Percentiles rank a stretch among this genome's conserved stretches.
Evolutionary conservation across 2,329 filamentous ascomycete species (phyloP).

Genomic region (Fusarium pseudonygamai): DNA sequence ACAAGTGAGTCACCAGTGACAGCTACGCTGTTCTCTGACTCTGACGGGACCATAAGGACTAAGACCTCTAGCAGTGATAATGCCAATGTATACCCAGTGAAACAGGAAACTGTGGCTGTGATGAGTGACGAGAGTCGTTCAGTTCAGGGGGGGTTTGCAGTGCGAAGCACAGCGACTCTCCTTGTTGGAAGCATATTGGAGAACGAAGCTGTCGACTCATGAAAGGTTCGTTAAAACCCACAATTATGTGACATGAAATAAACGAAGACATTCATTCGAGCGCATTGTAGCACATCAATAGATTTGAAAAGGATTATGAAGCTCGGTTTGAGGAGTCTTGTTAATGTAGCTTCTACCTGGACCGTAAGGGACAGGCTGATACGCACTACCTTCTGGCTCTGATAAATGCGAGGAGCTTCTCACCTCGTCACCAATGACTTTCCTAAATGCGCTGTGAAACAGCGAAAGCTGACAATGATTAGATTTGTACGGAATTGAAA

Average conservation of each 20-base stretch:
- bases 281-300: too few species aligned
- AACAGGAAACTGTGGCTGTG: neutral
- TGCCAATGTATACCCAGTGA: neutral
- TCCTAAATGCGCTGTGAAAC: neutral
- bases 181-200: neutral
- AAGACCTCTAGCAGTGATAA: neutral
- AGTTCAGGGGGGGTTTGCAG: accelerated
- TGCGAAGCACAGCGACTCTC: neutral
- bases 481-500: accelerated
- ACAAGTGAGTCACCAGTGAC: neutral
- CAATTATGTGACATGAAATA: too few species aligned
- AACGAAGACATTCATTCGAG: accelerated
- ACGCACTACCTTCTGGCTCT: neutral
- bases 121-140: neutral
- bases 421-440: neutral
- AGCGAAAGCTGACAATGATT: neutral
- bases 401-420: accelerated
- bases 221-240: accelerated
- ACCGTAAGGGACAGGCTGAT: neutral
- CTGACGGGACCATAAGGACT: neutral
- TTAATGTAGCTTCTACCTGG: accelerated
- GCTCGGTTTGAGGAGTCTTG: neutral
- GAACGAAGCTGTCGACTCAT: accelerated
- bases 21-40: accelerated
- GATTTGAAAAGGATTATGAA: neutral